Percentiles rank a stretch among this genome's conserved stretches.
Conservation (phyloP, 1,139 yeast species). For the Pichia sp. region DNA sequence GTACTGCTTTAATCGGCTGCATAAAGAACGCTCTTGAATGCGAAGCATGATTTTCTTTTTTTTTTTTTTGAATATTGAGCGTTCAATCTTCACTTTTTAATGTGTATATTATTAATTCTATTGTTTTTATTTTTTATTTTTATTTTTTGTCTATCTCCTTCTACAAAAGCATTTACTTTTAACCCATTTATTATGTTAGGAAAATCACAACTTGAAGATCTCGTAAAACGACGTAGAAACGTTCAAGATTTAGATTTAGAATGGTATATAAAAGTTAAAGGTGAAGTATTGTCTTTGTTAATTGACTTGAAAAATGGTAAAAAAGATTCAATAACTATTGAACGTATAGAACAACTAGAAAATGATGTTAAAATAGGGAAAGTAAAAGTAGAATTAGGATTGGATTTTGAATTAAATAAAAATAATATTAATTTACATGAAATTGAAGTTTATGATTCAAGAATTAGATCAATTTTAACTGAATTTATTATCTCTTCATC, state of each 20-base stretch:
- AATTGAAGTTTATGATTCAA: conserved; percentile 17
- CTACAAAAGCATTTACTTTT: too few relatives aligned
- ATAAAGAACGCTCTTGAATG: conserved; percentile 54
- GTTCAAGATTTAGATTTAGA: conserved; percentile 28
- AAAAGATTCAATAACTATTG: conserved; percentile 13
- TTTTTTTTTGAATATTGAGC: neutral
- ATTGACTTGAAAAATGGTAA: conserved; percentile 15
- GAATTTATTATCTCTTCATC: conserved; percentile 20
- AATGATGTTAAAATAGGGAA: conserved; percentile 17
- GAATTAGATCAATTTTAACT: conserved; percentile 18
- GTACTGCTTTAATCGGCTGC: conserved; percentile 85
- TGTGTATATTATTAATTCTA: neutral
- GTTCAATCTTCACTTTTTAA: neutral
- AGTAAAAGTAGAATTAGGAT: conserved; percentile 17
- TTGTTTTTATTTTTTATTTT: neutral
- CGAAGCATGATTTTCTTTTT: conserved; percentile 18
- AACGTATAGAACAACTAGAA: conserved; percentile 16
- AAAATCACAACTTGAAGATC: conserved; percentile 17
- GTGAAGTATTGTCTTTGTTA: conserved; percentile 17
- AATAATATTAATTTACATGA: conserved; percentile 16
- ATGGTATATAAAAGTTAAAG: conserved; percentile 20
- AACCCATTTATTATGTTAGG: conserved; percentile 3
- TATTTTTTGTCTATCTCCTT: too few relatives aligned
- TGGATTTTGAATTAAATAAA: conserved; percentile 20
- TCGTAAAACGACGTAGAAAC: conserved; percentile 26